Evolutionary conservation across 2,329 filamentous ascomycete genomes (phyloP), one percentile per base, ranked within the genome.

Genomic region (Periconia sp.): DNA sequence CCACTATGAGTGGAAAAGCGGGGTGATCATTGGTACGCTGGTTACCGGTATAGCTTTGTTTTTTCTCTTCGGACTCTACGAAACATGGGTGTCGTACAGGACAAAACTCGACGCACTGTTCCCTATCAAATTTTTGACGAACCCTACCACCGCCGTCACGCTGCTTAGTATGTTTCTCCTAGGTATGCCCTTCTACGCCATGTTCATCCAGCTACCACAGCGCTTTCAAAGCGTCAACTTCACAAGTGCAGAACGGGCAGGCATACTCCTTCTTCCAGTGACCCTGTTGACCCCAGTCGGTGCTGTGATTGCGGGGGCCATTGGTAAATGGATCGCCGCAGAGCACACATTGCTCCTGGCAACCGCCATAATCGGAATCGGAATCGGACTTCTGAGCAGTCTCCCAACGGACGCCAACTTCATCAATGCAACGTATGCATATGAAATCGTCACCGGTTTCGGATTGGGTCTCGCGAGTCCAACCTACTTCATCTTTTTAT

Each of bases 221-320:
- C 69, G 68, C 47, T 72, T 71, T 35, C 69, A 72, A 50, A 58
- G 50, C 15, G 68, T 70, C 9, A 71, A 72, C 27, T 60, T 65
- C 35, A 67, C 59, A 6, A 66, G 58, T 35, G 67, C 69, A 17
- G 66, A 68, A 40, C 59, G 63, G 20, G 61, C 69, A 2, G 68
- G 67, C 2, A 69, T 71, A 5, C 58, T 68, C 17, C 62, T 72
- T 6, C 57, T 71, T 11, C 65, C 69, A 2, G 52, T 64, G 15
- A 65, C 67, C 1, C 51, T 69, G 1, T 17, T 69, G 1, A 63
- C 65, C 6, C 66, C 69, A 1, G 49, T 70, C 11, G 66, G 68
- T 13, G 65, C 68, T 2, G 63, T 72, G 62, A 15, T 53, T 19
- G 17, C n/a, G 2, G 66, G 68, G 9, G 64, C 67, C 6, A 63